Base-by-base conservation (phyloP, 2,329 filamentous ascomycete genomes). In the Fusarium sp. region DNA sequence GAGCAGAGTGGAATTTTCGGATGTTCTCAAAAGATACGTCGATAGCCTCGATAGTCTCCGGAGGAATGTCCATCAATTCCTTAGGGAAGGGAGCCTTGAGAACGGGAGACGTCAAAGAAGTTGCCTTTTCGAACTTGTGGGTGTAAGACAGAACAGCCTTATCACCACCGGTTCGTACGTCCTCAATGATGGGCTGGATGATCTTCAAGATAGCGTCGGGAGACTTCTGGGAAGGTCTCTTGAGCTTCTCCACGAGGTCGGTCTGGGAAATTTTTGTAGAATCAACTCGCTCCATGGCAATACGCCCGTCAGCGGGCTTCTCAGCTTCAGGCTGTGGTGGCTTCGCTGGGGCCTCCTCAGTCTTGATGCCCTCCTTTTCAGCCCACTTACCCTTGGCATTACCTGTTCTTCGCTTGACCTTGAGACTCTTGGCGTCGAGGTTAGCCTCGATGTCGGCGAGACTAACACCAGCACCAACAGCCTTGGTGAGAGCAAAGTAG, bases 101-200 rank as follows among this genome's bases (percentile, higher is more conserved):
- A 16, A 99, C 94, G 0, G 95, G 94, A 1, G 94, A 95, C 16
- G 89, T 96, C 64, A 99, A 85, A 5, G 93, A 95, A 1, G 93
- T 97, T 1, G 95, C 96, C 83, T 95, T 97, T 79, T 99, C 96
- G 74, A 99, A 99, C 80, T 97, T 97, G 87, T 98, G 94, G 2
- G 96, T 98, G 81, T 97, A 98, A 53, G 92, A 91, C 46, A 99
- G 87, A 25, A 99, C 86, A 5, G 94, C 94, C 75, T 91, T 91
- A 81, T 99, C 96, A 56, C 96, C 96, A 34, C 92, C 89, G 45
- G 88, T 86, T 59, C 91, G 92, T 58, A 99, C 92, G 49, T 94
- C 92, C 62, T 95, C 90, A 76, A 99, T 94, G 75, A 99, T 99
- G 2, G 96, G 96, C 38, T 88, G 90, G 63, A 97, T 93, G 55